Evolutionary conservation across 2,329 filamentous ascomycete species (phyloP), one percentile per base, ranked within the genome.

Genomic region (Cladosporium austrohemisphaericum): DNA sequence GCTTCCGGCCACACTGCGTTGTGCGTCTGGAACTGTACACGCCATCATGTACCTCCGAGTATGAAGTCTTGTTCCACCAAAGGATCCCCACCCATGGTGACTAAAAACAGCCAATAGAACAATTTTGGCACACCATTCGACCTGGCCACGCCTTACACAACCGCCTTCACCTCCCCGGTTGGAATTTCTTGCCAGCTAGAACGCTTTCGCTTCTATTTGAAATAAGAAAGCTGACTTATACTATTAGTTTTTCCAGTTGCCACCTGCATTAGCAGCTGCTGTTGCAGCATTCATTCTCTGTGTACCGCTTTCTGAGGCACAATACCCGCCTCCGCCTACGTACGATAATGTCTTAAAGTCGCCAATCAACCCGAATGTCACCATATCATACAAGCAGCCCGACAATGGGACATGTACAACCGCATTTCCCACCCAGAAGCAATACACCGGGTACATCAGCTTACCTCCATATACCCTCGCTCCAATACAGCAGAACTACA

Each of bases 361-460:
- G 14, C 80, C 83, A 2, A 71, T 85, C 57, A 75, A 86, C 63
- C 69, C 71, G 22, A 76, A 78, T 56, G 79, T 88, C 61, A 83
- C 78, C 51, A 79, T 88, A 61, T 78, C 79, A 49, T 89, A 85
- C 73, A 87, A 84, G 60, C 70, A 75, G 28, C 78, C 78, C 2
- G 75, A 78, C 4, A 65, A 71, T 6, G 80, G 78, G 37, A 82
- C 77, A 10, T 88, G 85, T 65, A 76, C 72, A 38, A 87, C 85
- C 1, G 79, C 78, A 6, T 86, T 85, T 59, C 62, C 73, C 36
- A 73, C 71, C 1, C 85, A 88, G 65, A 77, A 82, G 64, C 85
- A 88, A 64, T 86, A 83, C 61, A 80, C 82, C 3, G 85, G 85
- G 60, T 87, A 85, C 76, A 79, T 88, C 49, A 76, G 69, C 46